These are phyloP conservation scores for Pleoardoris graminearum DNA, from an alignment of 2,329 filamentous ascomycete genomes.

Conservation along the genomic window DNA sequence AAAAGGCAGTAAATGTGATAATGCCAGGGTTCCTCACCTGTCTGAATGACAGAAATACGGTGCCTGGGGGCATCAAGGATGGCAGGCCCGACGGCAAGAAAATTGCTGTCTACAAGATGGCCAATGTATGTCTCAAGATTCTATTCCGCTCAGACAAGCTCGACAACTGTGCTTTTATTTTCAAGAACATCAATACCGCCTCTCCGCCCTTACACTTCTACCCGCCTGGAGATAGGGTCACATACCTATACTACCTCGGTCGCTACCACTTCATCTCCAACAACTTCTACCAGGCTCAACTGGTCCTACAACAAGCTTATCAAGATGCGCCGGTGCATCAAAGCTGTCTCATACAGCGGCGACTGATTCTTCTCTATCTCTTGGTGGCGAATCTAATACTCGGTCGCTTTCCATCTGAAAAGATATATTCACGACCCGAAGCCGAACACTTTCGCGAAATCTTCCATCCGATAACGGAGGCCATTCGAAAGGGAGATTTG, in stretches of 20 bases:
- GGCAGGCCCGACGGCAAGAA: slow-evolving; percentile 81
- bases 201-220: slow-evolving; percentile 81
- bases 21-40: slow-evolving; percentile 91
- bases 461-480: slow-evolving; percentile 73
- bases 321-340: slow-evolving; percentile 62
- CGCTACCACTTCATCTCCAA: slow-evolving; percentile 85
- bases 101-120: slow-evolving; percentile 85
- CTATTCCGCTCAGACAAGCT: slow-evolving; percentile 87
- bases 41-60: slow-evolving; percentile 75
- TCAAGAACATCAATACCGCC: slow-evolving; percentile 82
- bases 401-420: slow-evolving; percentile 74
- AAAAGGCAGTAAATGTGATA: slow-evolving; percentile 84
- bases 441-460: slow-evolving; percentile 64
- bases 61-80: slow-evolving; percentile 57
- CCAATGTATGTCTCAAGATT: slow-evolving; percentile 86
- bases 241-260: slow-evolving; percentile 92
- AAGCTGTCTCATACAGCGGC: slow-evolving; percentile 67
- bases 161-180: slow-evolving; percentile 82
- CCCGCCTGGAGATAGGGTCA: slow-evolving; percentile 83
- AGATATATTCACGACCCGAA: slow-evolving; percentile 71
- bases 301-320: slow-evolving; percentile 79
- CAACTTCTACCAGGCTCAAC: slow-evolving; percentile 76
- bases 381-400: slow-evolving; percentile 81
- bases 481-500: slow-evolving; percentile 75
- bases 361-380: slow-evolving; percentile 80